Percentiles rank a stretch among this genome's conserved stretches.
Conservation (phyloP, 805 yeast genomes). For the Brettanomyces anomalus region DNA sequence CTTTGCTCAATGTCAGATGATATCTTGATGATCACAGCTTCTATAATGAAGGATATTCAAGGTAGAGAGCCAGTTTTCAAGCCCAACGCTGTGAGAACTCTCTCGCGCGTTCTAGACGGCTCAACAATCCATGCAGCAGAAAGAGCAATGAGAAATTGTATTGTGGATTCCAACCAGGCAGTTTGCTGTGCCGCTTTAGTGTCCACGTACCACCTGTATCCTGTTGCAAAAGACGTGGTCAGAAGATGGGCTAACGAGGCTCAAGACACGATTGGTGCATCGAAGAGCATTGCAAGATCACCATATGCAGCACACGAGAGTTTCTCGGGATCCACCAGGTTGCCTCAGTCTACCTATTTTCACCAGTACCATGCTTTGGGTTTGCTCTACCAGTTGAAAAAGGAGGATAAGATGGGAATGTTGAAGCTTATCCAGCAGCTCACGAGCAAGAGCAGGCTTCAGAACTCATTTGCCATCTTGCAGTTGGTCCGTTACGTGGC, state of each 20-base stretch:
- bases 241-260: conserved; percentile 92
- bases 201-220: conserved; percentile 81
- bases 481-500: conserved; percentile 79
- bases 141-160: conserved; percentile 82
- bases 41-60: conserved; percentile 97
- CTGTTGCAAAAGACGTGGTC: conserved; percentile 85
- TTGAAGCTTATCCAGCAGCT: conserved; percentile 82
- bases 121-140: conserved; percentile 90
- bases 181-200: conserved; percentile 92
- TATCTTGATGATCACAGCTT: conserved; percentile 94
- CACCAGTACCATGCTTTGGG: conserved; percentile 96
- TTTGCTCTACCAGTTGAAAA: conserved; percentile 74
- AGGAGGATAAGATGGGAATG: conserved; percentile 84
- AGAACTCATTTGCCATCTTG: conserved; percentile 74
- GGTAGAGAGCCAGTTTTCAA: conserved; percentile 77
- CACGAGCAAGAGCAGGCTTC: conserved; percentile 47
- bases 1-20: conserved; percentile 78
- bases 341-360: conserved; percentile 67
- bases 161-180: conserved; percentile 83
- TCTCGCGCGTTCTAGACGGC: conserved; percentile 82
- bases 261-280: conserved; percentile 74
- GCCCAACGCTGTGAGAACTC: conserved; percentile 91
- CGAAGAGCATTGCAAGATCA: conserved; percentile 41
- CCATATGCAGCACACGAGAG: conserved; percentile 47
- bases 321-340: conserved; percentile 39